Evolutionary conservation across 306 rosid genomes (phyloP).

Genomic region (Quercus dentata): DNA sequence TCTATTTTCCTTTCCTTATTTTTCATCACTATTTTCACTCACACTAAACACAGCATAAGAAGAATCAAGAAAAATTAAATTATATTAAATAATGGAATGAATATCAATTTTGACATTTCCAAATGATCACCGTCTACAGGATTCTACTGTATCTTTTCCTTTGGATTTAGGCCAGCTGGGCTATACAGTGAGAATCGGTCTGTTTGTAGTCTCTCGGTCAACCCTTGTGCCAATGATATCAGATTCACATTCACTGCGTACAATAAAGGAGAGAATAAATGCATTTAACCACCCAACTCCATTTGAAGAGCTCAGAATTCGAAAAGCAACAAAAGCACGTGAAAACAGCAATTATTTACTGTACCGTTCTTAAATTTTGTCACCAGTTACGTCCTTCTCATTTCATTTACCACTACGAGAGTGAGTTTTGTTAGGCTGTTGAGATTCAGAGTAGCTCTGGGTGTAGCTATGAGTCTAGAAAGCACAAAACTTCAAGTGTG

Average conservation of each 20-base stretch:
- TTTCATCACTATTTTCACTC: too few species aligned
- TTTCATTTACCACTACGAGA: neutral
- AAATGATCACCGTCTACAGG: neutral
- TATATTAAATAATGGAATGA: too few species aligned
- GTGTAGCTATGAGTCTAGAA: neutral
- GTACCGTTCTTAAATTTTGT: neutral
- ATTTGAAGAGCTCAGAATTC: neutral
- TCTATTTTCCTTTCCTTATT: too few species aligned
- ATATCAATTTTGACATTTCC: too few species aligned
- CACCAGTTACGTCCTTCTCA: neutral
- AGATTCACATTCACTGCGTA: neutral
- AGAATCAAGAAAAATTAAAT: too few species aligned
- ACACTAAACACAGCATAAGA: too few species aligned
- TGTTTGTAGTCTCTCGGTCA: neutral
- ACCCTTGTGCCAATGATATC: neutral
- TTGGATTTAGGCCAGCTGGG: neutral
- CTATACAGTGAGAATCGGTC: neutral
- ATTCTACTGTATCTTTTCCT: neutral
- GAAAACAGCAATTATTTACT: neutral
- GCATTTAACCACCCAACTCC: neutral
- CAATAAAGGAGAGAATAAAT: neutral
- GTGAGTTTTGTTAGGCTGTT: neutral
- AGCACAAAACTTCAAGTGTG: too few species aligned
- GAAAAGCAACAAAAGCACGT: neutral
- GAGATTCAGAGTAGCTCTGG: neutral